These are phyloP conservation scores for Solanum stenotomum DNA, from an alignment of 257 asterid species.

Conservation along the genomic window DNA sequence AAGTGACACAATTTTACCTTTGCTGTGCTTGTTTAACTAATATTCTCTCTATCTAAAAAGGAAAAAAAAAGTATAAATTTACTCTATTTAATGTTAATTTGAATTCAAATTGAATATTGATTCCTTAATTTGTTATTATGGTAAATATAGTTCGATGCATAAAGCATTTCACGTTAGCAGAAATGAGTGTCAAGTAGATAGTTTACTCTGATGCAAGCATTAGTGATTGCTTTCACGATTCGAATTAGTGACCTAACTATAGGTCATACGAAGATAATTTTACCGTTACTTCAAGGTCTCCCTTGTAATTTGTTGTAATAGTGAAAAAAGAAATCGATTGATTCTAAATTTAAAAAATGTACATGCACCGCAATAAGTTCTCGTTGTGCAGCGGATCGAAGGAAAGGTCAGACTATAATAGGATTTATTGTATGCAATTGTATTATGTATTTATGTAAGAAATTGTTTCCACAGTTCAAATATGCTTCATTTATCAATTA, in stretches of 20 bases:
- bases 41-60: background rate
- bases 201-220: background rate
- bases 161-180: background rate
- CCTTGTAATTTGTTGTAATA: background rate
- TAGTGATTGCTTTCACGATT: background rate
- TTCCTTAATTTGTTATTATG: background rate
- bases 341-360: background rate
- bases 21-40: background rate
- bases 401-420: fast-evolving
- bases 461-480: background rate
- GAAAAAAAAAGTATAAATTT: background rate
- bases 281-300: background rate
- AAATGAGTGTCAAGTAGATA: background rate
- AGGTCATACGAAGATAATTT: background rate
- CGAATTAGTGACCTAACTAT: background rate
- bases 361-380: too few species aligned
- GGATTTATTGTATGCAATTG: background rate
- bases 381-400: fast-evolving
- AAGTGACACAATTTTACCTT: background rate
- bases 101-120: background rate
- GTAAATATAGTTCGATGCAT: fast-evolving
- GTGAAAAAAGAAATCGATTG: background rate
- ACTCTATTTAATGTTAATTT: background rate
- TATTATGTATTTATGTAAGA: background rate
- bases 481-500: background rate